Percentiles rank a stretch among this genome's conserved stretches.
Conservation (phyloP, 768 basidiomycete species). For the Hygrophoropsis aurantiaca region DNA sequence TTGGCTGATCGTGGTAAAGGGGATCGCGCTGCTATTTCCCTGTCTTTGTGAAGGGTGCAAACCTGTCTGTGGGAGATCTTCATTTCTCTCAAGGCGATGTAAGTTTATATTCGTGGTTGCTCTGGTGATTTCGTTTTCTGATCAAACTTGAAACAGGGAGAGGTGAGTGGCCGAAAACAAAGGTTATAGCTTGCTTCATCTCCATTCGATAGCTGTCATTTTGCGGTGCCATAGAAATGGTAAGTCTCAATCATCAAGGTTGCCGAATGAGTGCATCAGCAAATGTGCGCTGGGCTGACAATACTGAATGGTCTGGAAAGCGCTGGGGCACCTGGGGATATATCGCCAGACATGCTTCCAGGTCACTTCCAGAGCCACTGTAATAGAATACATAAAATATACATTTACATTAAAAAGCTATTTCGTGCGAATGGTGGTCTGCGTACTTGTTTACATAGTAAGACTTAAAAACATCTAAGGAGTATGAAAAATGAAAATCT, state of each 20-base stretch:
- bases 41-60: slow-evolving; percentile 74
- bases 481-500: slow-evolving; percentile 15
- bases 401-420: too few species aligned
- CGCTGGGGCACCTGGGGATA: background rate
- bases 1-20: slow-evolving; percentile 25
- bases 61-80: slow-evolving; percentile 74
- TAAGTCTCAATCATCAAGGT: slow-evolving; percentile 14
- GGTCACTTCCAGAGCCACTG: too few species aligned
- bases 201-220: slow-evolving; percentile 52
- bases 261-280: too few species aligned
- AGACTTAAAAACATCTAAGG: slow-evolving; percentile 20
- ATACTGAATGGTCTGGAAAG: too few species aligned
- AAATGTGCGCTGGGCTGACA: too few species aligned
- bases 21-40: slow-evolving; percentile 77
- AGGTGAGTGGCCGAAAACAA: slow-evolving; percentile 35
- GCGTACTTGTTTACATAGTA: slow-evolving; percentile 33
- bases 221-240: slow-evolving; percentile 81
- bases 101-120: slow-evolving; percentile 11
- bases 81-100: slow-evolving; percentile 82
- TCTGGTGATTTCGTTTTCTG: slow-evolving; percentile 15
- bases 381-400: too few species aligned
- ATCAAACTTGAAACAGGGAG: slow-evolving; percentile 42
- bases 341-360: too few species aligned
- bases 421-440: slow-evolving; percentile 29
- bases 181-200: background rate